Percentiles rank a stretch among this genome's conserved stretches.
Conservation (phyloP, 2,329 filamentous ascomycete species). For the Ceratocystis albifundus region DNA sequence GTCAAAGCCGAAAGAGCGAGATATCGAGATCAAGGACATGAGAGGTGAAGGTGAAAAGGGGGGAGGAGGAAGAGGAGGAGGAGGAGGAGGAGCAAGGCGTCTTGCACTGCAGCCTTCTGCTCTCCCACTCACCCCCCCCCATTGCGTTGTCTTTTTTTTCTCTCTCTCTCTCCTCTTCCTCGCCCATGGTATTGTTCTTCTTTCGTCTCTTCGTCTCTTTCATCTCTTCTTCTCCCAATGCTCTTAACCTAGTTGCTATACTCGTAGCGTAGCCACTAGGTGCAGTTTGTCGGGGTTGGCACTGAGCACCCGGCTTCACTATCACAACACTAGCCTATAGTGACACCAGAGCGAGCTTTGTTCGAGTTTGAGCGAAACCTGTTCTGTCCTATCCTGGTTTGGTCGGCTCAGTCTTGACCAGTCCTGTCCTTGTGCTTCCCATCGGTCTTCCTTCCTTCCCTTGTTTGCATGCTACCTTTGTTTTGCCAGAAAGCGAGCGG, state of each 20-base stretch:
- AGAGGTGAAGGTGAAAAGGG: not conserved
- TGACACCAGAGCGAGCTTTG: conserved; percentile 2
- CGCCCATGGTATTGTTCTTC: not conserved
- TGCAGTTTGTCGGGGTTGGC: not conserved
- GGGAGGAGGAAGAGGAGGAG: no score
- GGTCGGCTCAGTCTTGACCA: not conserved
- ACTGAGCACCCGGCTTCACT: not conserved
- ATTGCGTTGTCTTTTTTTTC: not conserved
- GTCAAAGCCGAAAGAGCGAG: conserved; percentile 5
- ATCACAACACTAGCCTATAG: not conserved
- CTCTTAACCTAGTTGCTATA: not conserved
- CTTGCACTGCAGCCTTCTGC: not conserved
- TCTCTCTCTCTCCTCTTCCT: not conserved
- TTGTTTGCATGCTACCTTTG: not conserved
- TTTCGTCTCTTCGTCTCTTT: not conserved
- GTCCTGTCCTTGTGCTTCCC: not conserved
- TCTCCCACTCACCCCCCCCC: not conserved
- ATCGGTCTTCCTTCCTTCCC: not conserved
- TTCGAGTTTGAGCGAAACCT: not conserved
- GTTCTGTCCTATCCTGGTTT: not conserved
- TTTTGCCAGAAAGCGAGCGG: not conserved
- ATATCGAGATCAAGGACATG: not conserved
- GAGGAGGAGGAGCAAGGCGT: not conserved
- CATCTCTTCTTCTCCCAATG: not conserved
- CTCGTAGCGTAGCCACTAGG: not conserved